Evolutionary conservation across 306 rosid genomes (phyloP).

Genomic region (Begonia masoniana): DNA sequence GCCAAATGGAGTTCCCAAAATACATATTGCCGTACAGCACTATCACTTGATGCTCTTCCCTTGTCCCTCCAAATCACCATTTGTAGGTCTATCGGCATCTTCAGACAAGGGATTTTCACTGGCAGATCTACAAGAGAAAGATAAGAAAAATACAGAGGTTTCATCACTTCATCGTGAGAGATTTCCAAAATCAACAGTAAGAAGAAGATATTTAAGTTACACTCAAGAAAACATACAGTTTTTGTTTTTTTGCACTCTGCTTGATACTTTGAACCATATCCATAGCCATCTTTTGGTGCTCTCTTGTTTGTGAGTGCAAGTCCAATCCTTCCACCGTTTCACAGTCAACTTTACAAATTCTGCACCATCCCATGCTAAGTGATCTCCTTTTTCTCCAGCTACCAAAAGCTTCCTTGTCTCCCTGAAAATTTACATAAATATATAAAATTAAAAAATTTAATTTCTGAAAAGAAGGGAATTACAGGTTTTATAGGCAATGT

Average conservation of each 20-base stretch:
- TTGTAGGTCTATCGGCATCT: slow-evolving; percentile 47
- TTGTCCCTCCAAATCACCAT: slow-evolving; percentile 35
- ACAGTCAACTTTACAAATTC: slow-evolving; percentile 91
- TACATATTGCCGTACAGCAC: slow-evolving; percentile 24
- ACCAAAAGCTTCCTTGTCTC: slow-evolving; percentile 59
- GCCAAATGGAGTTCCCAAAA: slow-evolving; percentile 20
- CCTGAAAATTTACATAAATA: slow-evolving; percentile 30
- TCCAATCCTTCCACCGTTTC: slow-evolving; percentile 96
- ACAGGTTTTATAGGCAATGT: too few relatives aligned
- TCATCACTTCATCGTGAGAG: not conserved
- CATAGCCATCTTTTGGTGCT: slow-evolving; percentile 90
- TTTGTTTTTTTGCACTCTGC: slow-evolving; percentile 75
- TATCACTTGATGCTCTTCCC: slow-evolving; percentile 41
- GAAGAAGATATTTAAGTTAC: slow-evolving; percentile 8
- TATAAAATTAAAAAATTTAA: not conserved
- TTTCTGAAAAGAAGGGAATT: not conserved
- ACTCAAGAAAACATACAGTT: slow-evolving; percentile 33
- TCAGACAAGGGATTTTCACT: slow-evolving; percentile 48
- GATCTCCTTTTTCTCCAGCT: slow-evolving; percentile 61
- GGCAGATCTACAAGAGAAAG: slow-evolving; percentile 27
- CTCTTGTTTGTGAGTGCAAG: slow-evolving; percentile 87
- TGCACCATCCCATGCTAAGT: slow-evolving; percentile 88
- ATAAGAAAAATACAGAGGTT: slow-evolving; percentile 3
- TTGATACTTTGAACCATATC: slow-evolving; percentile 85
- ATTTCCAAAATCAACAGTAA: slow-evolving; percentile 1